Conservation (phyloP, 2,329 filamentous ascomycete genomes). For the Aspergillus sp. region DNA sequence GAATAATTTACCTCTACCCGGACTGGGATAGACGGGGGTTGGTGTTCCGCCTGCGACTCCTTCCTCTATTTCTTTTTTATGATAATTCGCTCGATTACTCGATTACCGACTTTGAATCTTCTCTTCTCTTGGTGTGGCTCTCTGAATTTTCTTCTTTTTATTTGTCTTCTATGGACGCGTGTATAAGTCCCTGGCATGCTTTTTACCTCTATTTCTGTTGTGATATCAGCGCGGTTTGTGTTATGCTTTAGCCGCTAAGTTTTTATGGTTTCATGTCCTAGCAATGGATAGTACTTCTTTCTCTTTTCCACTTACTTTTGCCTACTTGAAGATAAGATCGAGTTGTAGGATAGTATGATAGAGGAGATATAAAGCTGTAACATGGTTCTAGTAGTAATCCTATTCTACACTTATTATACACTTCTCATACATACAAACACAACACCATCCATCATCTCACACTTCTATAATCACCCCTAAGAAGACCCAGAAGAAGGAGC, state of each 20-base stretch:
- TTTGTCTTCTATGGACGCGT: constrained; percentile 24
- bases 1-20: constrained; percentile 8
- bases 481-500: constrained; percentile 18
- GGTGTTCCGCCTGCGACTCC: constrained; percentile 8
- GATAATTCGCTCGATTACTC: constrained; percentile 12
- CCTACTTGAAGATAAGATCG: not conserved
- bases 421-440: too few species aligned
- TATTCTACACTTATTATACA: not conserved
- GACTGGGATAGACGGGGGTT: constrained; percentile 2
- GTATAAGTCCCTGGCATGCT: constrained; percentile 24
- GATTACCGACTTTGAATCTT: not conserved
- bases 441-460: not conserved
- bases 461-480: too few species aligned
- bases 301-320: not conserved
- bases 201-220: constrained; percentile 20
- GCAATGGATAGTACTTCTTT: constrained; percentile 15
- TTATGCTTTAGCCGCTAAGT: constrained; percentile 9
- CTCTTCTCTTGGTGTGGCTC: constrained; percentile 22
- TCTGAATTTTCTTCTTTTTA: constrained; percentile 16
- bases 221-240: constrained; percentile 24
- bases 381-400: not conserved
- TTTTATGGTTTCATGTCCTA: constrained; percentile 14
- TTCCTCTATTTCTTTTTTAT: constrained; percentile 22
- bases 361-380: not conserved
- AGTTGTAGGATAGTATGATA: not conserved